Evolutionary conservation across 208 protist genomes (phyloP).

Genomic region (Leishmania martiniquensis): DNA sequence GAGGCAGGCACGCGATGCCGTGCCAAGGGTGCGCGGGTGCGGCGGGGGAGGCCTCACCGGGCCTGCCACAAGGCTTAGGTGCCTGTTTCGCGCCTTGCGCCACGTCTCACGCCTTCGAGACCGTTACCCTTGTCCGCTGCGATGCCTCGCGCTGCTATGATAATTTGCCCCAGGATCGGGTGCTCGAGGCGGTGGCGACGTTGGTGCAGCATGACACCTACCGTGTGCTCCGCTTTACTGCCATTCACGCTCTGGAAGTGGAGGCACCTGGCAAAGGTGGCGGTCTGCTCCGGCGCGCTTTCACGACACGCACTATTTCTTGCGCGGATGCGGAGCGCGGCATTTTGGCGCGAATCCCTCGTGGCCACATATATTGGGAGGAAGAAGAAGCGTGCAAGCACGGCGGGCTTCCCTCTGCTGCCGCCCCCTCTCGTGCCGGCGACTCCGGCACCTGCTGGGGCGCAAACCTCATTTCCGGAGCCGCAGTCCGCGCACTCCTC

Average conservation of each 20-base stretch:
- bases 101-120: too few relatives aligned
- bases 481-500: conserved; percentile 40
- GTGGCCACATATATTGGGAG: conserved; percentile 49
- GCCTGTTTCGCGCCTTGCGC: not conserved
- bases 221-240: conserved; percentile 33
- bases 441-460: not conserved
- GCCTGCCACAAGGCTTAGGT: not conserved
- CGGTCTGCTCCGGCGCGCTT: conserved; percentile 18
- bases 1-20: not conserved
- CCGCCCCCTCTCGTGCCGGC: not conserved
- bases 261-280: not conserved
- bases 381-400: not conserved
- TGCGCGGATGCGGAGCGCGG: conserved; percentile 19
- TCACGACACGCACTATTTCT: conserved; percentile 30
- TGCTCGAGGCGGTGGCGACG: conserved; percentile 34
- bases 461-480: conserved; percentile 27
- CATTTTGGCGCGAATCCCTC: conserved; percentile 41
- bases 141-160: conserved; percentile 79
- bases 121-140: conserved; percentile 35
- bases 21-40: not conserved
- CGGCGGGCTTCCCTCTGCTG: not conserved
- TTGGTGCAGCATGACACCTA: conserved; percentile 61
- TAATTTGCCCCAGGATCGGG: conserved; percentile 58
- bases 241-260: not conserved
- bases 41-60: not conserved